Evolutionary conservation across 192 early-diverging fungal genomes (phyloP), one percentile per base, ranked within the genome.

Genomic region (Jimgerdemannia lactiflua): DNA sequence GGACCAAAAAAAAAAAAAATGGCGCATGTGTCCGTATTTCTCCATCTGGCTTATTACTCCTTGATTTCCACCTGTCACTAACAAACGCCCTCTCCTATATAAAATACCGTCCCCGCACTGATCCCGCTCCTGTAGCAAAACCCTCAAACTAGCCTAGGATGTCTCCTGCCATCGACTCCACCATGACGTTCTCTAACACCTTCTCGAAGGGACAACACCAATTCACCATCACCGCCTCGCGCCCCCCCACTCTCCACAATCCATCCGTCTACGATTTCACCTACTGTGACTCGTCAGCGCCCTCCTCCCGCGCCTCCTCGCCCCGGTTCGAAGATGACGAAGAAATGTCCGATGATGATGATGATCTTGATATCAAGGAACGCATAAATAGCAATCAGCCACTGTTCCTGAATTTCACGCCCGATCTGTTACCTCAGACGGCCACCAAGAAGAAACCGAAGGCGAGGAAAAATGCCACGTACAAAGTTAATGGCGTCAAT

Each of bases 351-450:
- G 67, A 68, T 68, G 67, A 68, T 41, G 67, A 67, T 41, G 67
- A 68, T 68, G 67, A 68, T 1, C 7, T 68, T 19, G 19, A 19
- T 76, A 72, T 71, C 4, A 82, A 87, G 68, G 67, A 68, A 41
- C 6, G 7, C 29, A 20, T 41, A 7, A 68, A 59, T 14, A 75
- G 79, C 64, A 85, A 85, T 81, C 78, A 82, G 71, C 86, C 86
- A 73, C 64, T 87, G 76, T 87, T 85, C 72, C 78, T 87, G 41
- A 87, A 85, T 77, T 85, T 87, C 44, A 84, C 84, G 14, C 80
- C 86, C 3, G 86, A 83, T 73, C 78, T 87, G 17, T 77, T 75
- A 14, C 78, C 84, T 64, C 78, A 85, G 69, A 80, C 54, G 68
- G 73, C 80, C 14, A 43, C 74, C 74, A 80, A 80, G 74, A 20